Evolutionary conservation across 2,329 filamentous ascomycete species (phyloP).

Genomic region (Teratosphaeria nubilosa): DNA sequence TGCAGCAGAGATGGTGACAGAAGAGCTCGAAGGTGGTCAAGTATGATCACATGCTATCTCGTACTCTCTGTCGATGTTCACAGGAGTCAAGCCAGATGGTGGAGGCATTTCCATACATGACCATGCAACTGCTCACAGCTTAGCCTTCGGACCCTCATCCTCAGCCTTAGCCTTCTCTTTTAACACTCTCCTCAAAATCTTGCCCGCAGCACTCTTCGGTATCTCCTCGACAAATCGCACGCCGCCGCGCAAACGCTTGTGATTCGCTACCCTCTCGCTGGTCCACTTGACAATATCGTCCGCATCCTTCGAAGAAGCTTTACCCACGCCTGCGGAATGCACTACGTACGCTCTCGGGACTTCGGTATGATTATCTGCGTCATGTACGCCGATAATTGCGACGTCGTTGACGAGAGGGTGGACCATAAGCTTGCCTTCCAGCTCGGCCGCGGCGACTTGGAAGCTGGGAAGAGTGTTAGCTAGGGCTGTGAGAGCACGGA

Average conservation of each 20-base stretch:
- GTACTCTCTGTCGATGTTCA: too few species aligned
- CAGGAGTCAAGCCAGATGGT: too few species aligned
- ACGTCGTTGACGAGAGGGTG: conserved; percentile 35
- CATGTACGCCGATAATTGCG: conserved; percentile 38
- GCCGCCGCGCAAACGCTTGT: conserved; percentile 38
- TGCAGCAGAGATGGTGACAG: too few species aligned
- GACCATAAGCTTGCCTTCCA: conserved; percentile 36
- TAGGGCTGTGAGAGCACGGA: neutral
- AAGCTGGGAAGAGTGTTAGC: conserved; percentile 18
- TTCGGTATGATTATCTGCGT: conserved; percentile 36
- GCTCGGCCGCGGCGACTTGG: conserved; percentile 37
- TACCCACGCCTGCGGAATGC: conserved; percentile 24
- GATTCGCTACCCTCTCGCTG: conserved; percentile 35
- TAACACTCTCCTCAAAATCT: conserved; percentile 33
- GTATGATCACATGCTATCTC: too few species aligned
- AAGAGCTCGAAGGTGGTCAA: too few species aligned
- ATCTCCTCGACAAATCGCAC: conserved; percentile 38
- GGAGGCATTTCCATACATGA: neutral
- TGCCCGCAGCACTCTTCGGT: conserved; percentile 38
- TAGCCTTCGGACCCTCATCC: neutral
- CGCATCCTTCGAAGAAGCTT: conserved; percentile 23
- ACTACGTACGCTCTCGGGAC: conserved; percentile 37
- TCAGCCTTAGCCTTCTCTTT: neutral
- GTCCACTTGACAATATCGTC: conserved; percentile 35
- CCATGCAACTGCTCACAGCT: neutral